Evolutionary conservation across 306 rosid species (phyloP).

Genomic region (Styphnolobium japonicum): DNA sequence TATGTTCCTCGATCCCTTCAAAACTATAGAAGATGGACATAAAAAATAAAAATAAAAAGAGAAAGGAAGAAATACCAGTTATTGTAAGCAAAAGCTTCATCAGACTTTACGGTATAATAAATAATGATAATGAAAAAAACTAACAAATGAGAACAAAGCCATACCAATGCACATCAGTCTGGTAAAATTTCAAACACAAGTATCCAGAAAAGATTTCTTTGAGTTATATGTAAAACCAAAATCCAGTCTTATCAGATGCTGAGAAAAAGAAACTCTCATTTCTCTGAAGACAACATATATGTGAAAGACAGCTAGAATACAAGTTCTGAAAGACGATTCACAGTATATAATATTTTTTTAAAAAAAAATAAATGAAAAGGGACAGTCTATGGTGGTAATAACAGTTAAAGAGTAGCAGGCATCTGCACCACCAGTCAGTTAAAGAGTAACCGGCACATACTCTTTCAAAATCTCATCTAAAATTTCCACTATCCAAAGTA

Average conservation of each 20-base stretch:
- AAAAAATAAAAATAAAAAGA: background rate
- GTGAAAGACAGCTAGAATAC: background rate
- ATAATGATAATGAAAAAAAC: slow-evolving; percentile 4
- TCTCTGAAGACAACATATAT: background rate
- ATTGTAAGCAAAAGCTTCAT: slow-evolving; percentile 7
- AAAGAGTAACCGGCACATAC: no score
- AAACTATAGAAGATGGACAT: slow-evolving; percentile 46
- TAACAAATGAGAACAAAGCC: slow-evolving; percentile 6
- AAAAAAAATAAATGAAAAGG: background rate
- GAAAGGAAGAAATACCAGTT: slow-evolving; percentile 1
- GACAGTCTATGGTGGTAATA: background rate
- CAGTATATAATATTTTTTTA: background rate
- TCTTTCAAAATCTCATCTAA: background rate
- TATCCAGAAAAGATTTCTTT: slow-evolving; percentile 9
- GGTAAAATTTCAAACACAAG: background rate
- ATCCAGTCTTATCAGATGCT: background rate
- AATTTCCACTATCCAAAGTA: background rate
- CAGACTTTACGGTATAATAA: background rate
- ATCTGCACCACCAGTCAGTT: background rate
- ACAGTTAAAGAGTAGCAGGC: background rate
- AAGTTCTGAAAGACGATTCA: background rate
- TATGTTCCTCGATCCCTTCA: slow-evolving; percentile 81
- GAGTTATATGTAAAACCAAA: background rate
- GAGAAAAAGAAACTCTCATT: background rate
- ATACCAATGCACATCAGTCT: background rate